A percentile compares a stretch with the other conserved stretches of the same genome.
These are phyloP conservation scores for Cercophora newfieldiana DNA, from an alignment of 495 filamentous ascomycete genomes.

Conservation along the genomic window DNA sequence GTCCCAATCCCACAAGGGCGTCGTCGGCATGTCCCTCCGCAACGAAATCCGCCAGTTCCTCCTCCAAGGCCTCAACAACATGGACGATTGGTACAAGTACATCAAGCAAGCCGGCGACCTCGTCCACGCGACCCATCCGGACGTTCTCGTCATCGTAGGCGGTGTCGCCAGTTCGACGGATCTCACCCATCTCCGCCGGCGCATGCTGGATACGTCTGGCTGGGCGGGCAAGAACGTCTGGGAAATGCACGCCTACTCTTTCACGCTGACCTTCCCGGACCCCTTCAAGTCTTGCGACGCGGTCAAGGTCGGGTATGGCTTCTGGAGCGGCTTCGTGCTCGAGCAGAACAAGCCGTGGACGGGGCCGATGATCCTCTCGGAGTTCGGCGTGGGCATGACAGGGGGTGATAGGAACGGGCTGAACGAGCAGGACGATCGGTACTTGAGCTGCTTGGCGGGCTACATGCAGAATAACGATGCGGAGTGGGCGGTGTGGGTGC, in stretches of 20 bases:
- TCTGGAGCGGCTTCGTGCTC: constrained; percentile 47
- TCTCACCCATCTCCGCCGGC: constrained; percentile 41
- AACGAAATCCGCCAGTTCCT: constrained; percentile 52
- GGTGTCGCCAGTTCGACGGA: constrained; percentile 47
- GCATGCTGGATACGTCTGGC: constrained; percentile 40
- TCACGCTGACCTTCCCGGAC: constrained; percentile 46
- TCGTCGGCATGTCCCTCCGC: constrained; percentile 49
- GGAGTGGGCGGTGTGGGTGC: constrained; percentile 53
- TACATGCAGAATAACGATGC: constrained; percentile 50
- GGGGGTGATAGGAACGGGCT: constrained; percentile 26
- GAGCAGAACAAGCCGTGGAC: constrained; percentile 44
- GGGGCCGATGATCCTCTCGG: constrained; percentile 48
- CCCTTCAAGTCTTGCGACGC: constrained; percentile 40
- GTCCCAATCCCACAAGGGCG: constrained; percentile 38
- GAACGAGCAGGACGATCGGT: constrained; percentile 31
- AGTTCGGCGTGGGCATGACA: constrained; percentile 53
- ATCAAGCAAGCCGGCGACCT: constrained; percentile 41
- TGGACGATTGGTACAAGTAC: constrained; percentile 48
- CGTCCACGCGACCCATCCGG: constrained; percentile 45
- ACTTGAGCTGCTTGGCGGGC: constrained; percentile 44
- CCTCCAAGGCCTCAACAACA: constrained; percentile 40
- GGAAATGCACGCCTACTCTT: constrained; percentile 54
- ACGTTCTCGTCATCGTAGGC: constrained; percentile 48
- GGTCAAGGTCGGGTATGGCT: constrained; percentile 41
- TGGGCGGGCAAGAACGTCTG: constrained; percentile 51